phyloP scores from a whole-genome alignment of 1,284 basidiomycete genomes.

The Lignosus rhinocerotis region DNA sequence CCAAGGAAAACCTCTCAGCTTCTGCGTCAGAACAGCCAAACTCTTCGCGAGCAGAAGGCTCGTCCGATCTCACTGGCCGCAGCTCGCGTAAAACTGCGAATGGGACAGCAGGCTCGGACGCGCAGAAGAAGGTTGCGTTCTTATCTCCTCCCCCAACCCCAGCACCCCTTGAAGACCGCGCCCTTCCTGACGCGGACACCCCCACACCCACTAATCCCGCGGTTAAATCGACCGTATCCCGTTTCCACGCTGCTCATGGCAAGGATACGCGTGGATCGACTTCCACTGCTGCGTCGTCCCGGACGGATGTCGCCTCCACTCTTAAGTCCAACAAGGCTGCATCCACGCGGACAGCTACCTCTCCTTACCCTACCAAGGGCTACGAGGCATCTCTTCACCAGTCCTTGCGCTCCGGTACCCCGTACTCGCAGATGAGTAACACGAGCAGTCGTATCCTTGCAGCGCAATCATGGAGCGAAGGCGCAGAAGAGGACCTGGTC shows the following conservation, averaged over 20 bases:
- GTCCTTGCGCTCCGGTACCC: constrained; percentile 75
- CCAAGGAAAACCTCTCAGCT: constrained; percentile 30
- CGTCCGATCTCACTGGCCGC: constrained; percentile 47
- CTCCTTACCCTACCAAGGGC: constrained; percentile 59
- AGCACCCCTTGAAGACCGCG: constrained; percentile 37
- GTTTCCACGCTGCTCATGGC: constrained; percentile 70
- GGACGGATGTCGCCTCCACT: constrained; percentile 44
- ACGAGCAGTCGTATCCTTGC: constrained; percentile 71
- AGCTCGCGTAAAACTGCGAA: constrained; percentile 56
- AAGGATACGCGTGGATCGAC: constrained; percentile 70
- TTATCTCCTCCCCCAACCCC: constrained; percentile 75
- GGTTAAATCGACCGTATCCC: constrained; percentile 66
- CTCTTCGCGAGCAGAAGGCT: constrained; percentile 31
- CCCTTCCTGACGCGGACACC: constrained; percentile 40
- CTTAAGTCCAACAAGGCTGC: constrained; percentile 42
- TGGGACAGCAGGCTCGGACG: constrained; percentile 44
- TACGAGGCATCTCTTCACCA: constrained; percentile 49
- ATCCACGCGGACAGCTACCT: constrained; percentile 58
- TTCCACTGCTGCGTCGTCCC: constrained; percentile 50
- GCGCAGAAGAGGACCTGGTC: constrained; percentile 93
- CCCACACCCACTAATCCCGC: constrained; percentile 36
- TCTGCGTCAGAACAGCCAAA: constrained; percentile 33
- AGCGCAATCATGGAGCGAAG: constrained; percentile 92
- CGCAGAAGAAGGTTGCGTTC: constrained; percentile 83
- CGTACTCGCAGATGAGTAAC: constrained; percentile 74